Evolutionary conservation across 129 eudicot species (phyloP).

Genomic region (Deinandra increscens): DNA sequence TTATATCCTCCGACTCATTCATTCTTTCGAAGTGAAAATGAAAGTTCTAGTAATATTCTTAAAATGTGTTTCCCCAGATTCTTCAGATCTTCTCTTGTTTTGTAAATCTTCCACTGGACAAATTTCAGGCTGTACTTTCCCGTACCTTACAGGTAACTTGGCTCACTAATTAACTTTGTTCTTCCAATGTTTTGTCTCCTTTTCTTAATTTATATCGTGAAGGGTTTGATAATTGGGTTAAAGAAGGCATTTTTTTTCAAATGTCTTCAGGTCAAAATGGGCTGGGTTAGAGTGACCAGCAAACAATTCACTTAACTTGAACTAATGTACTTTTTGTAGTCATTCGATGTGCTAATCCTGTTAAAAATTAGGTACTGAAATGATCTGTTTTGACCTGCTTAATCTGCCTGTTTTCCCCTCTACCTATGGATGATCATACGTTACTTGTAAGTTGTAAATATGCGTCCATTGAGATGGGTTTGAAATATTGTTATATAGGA

Average conservation of each 20-base stretch:
- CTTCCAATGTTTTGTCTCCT: not conserved
- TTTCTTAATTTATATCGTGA: not conserved
- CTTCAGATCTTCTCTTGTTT: slow-evolving; percentile 67
- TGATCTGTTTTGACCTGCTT: not conserved
- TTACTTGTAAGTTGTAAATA: slow-evolving; percentile 11
- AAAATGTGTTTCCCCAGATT: slow-evolving; percentile 48
- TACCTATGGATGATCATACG: not conserved
- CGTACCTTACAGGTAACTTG: slow-evolving; percentile 69
- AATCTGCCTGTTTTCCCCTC: too few species aligned
- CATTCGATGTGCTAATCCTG: not conserved
- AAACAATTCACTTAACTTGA: not conserved
- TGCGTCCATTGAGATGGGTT: not conserved
- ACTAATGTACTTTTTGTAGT: not conserved
- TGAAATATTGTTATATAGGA: slow-evolving; percentile 48
- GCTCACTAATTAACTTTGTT: slow-evolving; percentile 3
- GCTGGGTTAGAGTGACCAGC: not conserved
- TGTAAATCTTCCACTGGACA: slow-evolving; percentile 71
- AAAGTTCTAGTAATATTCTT: slow-evolving; percentile 10
- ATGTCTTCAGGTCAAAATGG: not conserved
- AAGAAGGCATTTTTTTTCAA: not conserved
- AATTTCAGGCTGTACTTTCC: slow-evolving; percentile 75
- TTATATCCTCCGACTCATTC: not conserved
- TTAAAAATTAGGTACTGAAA: not conserved
- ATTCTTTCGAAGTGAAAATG: slow-evolving; percentile 12
- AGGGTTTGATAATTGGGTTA: not conserved